phyloP scores from a whole-genome alignment of 306 rosid species.

The Sechiopsis laciniata region DNA sequence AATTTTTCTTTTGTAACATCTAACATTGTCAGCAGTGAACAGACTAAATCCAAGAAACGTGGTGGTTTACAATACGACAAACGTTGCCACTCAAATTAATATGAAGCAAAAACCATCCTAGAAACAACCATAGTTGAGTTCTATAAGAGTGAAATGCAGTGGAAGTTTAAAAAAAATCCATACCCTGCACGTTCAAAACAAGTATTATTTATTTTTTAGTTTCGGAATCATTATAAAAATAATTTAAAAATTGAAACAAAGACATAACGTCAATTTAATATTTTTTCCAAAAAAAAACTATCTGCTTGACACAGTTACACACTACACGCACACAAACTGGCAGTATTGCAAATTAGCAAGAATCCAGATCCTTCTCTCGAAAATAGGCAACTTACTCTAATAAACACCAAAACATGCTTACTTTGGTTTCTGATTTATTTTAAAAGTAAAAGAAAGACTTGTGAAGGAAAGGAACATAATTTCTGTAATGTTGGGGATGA shows the following conservation, averaged over 20 bases:
- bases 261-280: too few relatives aligned
- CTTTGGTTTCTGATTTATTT: not conserved
- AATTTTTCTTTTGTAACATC: not conserved
- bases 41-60: not conserved
- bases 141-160: conserved; percentile 3
- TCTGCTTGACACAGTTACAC: conserved; percentile 1
- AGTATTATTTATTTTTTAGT: not conserved
- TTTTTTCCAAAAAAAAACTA: too few relatives aligned
- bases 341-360: not conserved
- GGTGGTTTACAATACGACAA: not conserved
- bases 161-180: not conserved
- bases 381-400: conserved; percentile 1
- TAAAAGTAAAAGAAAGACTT: not conserved
- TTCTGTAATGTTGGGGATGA: not conserved
- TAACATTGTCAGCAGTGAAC: not conserved
- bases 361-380: not conserved
- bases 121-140: not conserved
- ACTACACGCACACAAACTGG: not conserved
- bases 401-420: not conserved
- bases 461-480: conserved; percentile 1
- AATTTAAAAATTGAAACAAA: too few relatives aligned
- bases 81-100: not conserved
- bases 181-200: not conserved
- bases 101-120: not conserved
- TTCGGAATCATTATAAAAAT: not conserved